Evolutionary conservation across 257 asterid species (phyloP).

Genomic region (Plantago major): DNA sequence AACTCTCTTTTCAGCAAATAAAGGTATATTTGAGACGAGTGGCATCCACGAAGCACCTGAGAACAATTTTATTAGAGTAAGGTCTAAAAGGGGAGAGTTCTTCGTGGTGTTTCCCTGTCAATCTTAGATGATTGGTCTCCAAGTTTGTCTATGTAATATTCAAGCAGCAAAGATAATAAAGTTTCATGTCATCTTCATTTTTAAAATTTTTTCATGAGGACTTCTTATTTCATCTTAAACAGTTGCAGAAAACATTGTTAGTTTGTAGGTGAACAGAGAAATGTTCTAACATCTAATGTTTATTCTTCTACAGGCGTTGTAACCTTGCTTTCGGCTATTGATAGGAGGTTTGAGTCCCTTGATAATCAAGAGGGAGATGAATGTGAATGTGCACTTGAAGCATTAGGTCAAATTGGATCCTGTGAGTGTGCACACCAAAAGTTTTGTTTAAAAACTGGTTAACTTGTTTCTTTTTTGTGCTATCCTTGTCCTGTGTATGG

Average conservation of each 20-base stretch:
- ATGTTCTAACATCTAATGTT: constrained; percentile 17
- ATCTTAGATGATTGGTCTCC: too few relatives aligned
- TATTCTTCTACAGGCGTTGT: constrained; percentile 46
- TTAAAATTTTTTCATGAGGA: too few relatives aligned
- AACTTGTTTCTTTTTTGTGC: background rate
- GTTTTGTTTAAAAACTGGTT: background rate
- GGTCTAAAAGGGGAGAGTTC: background rate
- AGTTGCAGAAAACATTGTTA: too few relatives aligned
- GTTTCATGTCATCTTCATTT: too few relatives aligned
- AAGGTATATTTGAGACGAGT: too few relatives aligned
- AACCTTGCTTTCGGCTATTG: constrained; percentile 62
- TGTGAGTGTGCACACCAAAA: constrained; percentile 56
- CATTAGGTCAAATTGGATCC: constrained; percentile 87
- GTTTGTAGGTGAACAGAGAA: background rate
- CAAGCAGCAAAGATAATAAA: too few relatives aligned
- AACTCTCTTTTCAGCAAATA: too few relatives aligned
- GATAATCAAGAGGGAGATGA: constrained; percentile 70
- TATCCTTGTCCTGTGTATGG: background rate
- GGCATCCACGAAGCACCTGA: too few relatives aligned
- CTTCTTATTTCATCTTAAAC: too few relatives aligned
- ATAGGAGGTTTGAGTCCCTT: constrained; percentile 54
- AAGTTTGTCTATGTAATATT: too few relatives aligned
- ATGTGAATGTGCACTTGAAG: constrained; percentile 92
- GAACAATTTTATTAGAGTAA: background rate
- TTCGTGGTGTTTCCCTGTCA: background rate